A percentile compares a stretch with the other conserved stretches of the same genome.
Conservation (phyloP, 2,329 filamentous ascomycete genomes). For the Fusarium palustre region DNA sequence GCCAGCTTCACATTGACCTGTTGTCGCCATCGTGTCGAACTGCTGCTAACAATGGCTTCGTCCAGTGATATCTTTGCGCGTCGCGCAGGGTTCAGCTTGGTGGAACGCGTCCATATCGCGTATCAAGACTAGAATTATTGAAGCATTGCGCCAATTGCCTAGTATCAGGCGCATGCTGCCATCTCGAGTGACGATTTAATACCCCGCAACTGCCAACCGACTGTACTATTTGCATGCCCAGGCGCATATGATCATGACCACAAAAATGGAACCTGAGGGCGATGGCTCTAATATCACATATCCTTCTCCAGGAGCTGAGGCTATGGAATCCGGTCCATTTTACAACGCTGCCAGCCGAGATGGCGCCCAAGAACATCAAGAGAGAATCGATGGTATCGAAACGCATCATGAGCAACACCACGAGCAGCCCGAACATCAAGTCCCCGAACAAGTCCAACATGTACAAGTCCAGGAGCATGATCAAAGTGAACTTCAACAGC, state of each 20-base stretch:
- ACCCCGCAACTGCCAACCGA: slow-evolving; percentile 14
- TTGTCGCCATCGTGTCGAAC: slow-evolving; percentile 41
- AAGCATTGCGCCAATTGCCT: slow-evolving; percentile 9
- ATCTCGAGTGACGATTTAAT: slow-evolving; percentile 31
- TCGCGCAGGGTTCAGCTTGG: slow-evolving; percentile 34
- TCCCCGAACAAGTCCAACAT: slow-evolving; percentile 46
- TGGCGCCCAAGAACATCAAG: slow-evolving; percentile 49
- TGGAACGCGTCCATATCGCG: slow-evolving; percentile 38
- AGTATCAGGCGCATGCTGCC: slow-evolving; percentile 8
- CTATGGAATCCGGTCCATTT: slow-evolving; percentile 58
- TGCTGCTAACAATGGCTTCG: slow-evolving; percentile 45
- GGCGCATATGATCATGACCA: slow-evolving; percentile 46
- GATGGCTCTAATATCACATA: slow-evolving; percentile 58
- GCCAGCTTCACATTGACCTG: slow-evolving; percentile 26
- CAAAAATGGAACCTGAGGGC: slow-evolving; percentile 51
- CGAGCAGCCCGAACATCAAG: slow-evolving; percentile 47
- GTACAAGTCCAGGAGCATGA: slow-evolving; percentile 48
- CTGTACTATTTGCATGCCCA: slow-evolving; percentile 16
- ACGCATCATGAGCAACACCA: slow-evolving; percentile 41
- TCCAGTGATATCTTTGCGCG: slow-evolving; percentile 46
- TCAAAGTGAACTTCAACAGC: slow-evolving; percentile 47
- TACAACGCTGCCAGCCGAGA: slow-evolving; percentile 57
- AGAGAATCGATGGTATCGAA: slow-evolving; percentile 42
- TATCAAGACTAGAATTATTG: slow-evolving; percentile 26
- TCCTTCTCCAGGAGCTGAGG: slow-evolving; percentile 60